Evolutionary conservation across 2,329 filamentous ascomycete species (phyloP).

Genomic region (Phialemonium atrogriseum): DNA sequence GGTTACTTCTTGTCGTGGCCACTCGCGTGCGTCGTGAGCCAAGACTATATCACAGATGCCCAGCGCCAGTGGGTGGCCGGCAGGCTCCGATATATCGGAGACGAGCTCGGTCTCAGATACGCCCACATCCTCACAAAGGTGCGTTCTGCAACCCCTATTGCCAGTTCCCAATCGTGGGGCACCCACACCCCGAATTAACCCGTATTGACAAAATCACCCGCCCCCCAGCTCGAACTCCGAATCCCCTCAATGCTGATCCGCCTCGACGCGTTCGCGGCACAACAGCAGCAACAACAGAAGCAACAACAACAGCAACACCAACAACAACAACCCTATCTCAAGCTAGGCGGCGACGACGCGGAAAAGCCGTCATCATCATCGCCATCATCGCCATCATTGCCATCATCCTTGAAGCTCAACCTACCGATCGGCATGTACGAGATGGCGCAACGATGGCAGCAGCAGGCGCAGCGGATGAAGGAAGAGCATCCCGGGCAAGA

Average conservation of each 20-base stretch:
- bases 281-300: too few relatives aligned
- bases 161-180: not conserved
- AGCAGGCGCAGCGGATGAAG: too few relatives aligned
- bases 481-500: too few relatives aligned
- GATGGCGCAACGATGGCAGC: too few relatives aligned
- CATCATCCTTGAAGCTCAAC: too few relatives aligned
- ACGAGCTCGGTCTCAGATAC: conserved; percentile 49
- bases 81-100: conserved; percentile 44
- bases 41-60: conserved; percentile 51
- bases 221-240: conserved; percentile 42
- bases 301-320: too few relatives aligned
- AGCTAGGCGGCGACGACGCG: too few relatives aligned
- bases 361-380: too few relatives aligned
- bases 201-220: conserved; percentile 5
- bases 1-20: conserved; percentile 55
- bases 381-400: too few relatives aligned
- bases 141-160: conserved; percentile 14
- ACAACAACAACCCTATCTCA: too few relatives aligned
- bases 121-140: conserved; percentile 47
- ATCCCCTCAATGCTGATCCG: conserved; percentile 56
- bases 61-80: conserved; percentile 49
- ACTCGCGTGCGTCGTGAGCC: conserved; percentile 41
- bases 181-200: conserved; percentile 4
- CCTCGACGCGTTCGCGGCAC: conserved; percentile 40
- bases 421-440: too few relatives aligned